Base-by-base conservation (phyloP, 768 basidiomycete species). In the Fomitopsis serialis region DNA sequence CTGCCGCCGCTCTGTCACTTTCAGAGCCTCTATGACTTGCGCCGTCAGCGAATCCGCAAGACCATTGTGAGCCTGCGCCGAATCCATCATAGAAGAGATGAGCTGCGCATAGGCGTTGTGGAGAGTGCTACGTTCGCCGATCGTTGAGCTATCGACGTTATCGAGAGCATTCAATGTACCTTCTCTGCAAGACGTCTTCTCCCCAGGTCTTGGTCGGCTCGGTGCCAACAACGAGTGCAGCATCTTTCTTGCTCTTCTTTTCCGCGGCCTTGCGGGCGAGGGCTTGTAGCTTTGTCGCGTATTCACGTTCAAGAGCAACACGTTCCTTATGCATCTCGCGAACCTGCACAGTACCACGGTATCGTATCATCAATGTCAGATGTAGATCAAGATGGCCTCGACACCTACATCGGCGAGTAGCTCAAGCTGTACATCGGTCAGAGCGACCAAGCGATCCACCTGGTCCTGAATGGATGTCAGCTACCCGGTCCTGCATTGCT, bases 291-390 rank as follows among this genome's bases (percentile, higher is more conserved):
- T 87, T 91, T 23, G 69, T 64, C 0, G 89, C 87, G 64, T 90
- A 92, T 64, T 93, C 90, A 48, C 85, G 81, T 67, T 93, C 91
- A 11, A 92, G 71, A 7, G 73, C 76, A 10, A 72, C 81, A 43
- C 84, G 78, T 48, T 85, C 85, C 42, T 74, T 72, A 63, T 89
- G 85, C 47, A 92, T 60, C 43, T 92, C 89, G 53, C 86, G 81
- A 50, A 88, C 78, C 90, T 92, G 42, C 54, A 37, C 54, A 54
- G 44, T 36, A n/a, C 42, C 34, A 60, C 10, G 15, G 61, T 29
- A 37, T 57, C 58, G 43, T 49, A 53, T 35, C 56, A 57, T 13
- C 50, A 53, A 12, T 60, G 51, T 23, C 56, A 55, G 9, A 55
- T 35, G 45, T 23, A 12, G 8, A 25, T 22, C 27, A 21, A 24